Evolutionary conservation across 495 filamentous ascomycete genomes (phyloP), one percentile per base, ranked within the genome.

Genomic region (Daldinia bambusicola): DNA sequence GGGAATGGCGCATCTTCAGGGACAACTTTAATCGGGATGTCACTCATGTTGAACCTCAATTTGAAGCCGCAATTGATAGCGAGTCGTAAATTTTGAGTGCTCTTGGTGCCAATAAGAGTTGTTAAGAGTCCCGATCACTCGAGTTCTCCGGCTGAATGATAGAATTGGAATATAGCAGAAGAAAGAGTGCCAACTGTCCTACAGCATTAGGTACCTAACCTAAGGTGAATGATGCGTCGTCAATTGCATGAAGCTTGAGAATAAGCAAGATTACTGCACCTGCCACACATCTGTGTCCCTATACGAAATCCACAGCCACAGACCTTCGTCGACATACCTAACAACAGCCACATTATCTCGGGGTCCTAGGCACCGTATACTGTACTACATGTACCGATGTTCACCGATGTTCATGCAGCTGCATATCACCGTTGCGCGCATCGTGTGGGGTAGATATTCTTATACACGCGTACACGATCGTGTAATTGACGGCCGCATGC

Each of bases 1-100:
- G 86, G 83, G 73, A 91, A 91, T 7, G 89, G 86, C 0, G 77
- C 67, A 18, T 84, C 81, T 43, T 77, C 79, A 30, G 50, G 48
- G 10, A 43, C 13, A 58, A 18, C 31, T 38, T 68, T 62, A 41
- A 43, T 18, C 9, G 62, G 56, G 36, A 61, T 4, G 43, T 68
- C 63, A 40, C 65, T 66, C 73, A 75, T 77, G 2, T 55, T 61
- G 6, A n/a, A 16, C 53, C 16, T 56, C 4, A 6, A 56, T 12
- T 32, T 56, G 2, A 4, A 32, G 13, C 12, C 2, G 22, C 13
- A 13, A 16, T 10, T 31, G 20, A 52, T 9, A 38, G 12, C 31
- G 53, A 38, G 9, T 38, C 32, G 14, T 34, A 56, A 37, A 37
- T 36, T 31, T 32, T 7, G 14, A 52, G 14, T 14, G 12, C 26